These are phyloP conservation scores for Tolypocladium paradoxum DNA, from an alignment of 2,329 filamentous ascomycete genomes.

Conservation along the genomic window DNA sequence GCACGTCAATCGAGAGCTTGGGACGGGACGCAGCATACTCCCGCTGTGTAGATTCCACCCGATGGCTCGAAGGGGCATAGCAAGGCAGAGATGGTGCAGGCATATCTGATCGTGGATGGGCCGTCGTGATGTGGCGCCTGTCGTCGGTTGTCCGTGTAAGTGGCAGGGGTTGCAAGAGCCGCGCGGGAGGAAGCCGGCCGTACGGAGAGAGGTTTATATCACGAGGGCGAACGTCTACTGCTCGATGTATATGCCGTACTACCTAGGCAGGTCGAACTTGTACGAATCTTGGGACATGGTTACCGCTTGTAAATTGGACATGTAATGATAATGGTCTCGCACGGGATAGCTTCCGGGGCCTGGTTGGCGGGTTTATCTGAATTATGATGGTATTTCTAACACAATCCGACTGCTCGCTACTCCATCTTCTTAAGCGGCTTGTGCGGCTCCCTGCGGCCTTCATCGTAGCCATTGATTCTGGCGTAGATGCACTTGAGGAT, in stretches of 20 bases:
- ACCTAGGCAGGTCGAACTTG: too few species aligned
- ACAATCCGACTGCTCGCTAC: slow-evolving; percentile 4
- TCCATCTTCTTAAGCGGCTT: slow-evolving; percentile 21
- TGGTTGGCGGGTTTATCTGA: neutral
- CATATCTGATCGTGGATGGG: neutral
- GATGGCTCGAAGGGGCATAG: neutral
- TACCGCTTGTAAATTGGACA: neutral
- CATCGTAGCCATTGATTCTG: slow-evolving; percentile 48
- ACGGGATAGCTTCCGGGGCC: neutral
- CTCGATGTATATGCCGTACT: neutral
- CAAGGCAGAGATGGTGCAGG: neutral
- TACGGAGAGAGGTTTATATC: neutral
- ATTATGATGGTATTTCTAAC: neutral
- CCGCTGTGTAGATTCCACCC: neutral
- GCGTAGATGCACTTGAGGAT: slow-evolving; percentile 61
- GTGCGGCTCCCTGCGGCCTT: slow-evolving; percentile 17
- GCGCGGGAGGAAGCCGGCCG: neutral
- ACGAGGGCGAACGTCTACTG: neutral
- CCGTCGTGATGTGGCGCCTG: neutral
- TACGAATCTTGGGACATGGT: neutral
- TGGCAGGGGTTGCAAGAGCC: neutral
- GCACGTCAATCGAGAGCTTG: neutral
- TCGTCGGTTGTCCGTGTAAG: neutral
- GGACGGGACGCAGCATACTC: neutral
- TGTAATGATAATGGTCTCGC: neutral